Conservation (phyloP, 371 early-diverging fungal genomes). For the Mycotypha africana region DNA sequence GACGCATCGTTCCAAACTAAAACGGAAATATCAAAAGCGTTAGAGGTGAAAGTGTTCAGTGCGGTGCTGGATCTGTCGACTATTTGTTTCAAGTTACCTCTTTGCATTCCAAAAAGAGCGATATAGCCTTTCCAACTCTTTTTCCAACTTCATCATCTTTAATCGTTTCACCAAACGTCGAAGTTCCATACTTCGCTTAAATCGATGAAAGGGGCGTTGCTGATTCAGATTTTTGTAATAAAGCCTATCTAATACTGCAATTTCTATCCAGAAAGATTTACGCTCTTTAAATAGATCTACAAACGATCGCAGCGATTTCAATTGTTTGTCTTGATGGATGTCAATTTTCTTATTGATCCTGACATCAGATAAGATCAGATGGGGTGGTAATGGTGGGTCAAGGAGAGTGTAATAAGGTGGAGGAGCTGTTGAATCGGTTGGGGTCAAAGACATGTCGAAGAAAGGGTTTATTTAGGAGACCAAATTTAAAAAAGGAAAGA, state of each 20-base stretch:
- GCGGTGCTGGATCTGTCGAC: too few species aligned
- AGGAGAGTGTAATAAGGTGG: constrained; percentile 21
- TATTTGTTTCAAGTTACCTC: constrained; percentile 10
- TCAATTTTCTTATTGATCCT: constrained; percentile 23
- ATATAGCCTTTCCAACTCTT: constrained; percentile 23
- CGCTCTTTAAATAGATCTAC: constrained; percentile 14
- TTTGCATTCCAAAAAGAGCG: constrained; percentile 29
- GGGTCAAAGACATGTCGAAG: too few species aligned
- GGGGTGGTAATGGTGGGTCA: constrained; percentile 16
- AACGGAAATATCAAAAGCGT: neutral
- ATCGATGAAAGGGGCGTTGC: constrained; percentile 35
- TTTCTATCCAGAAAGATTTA: constrained; percentile 35
- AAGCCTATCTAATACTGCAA: constrained; percentile 24
- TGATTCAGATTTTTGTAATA: constrained; percentile 33
- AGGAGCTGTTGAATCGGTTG: too few species aligned
- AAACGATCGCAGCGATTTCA: constrained; percentile 9
- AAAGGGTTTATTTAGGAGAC: too few species aligned
- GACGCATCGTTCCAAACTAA: constrained; percentile 20
- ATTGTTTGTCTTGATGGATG: constrained; percentile 19
- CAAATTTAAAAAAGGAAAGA: too few species aligned
- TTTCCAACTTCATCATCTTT: constrained; percentile 19
- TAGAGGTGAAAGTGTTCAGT: too few species aligned
- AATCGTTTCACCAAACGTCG: constrained; percentile 28
- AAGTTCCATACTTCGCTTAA: constrained; percentile 21
- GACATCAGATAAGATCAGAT: constrained; percentile 12